Percentiles rank a stretch among this genome's conserved stretches.
Evolutionary conservation across 2,329 filamentous ascomycete species (phyloP).

Genomic region (Curvularia sp.): DNA sequence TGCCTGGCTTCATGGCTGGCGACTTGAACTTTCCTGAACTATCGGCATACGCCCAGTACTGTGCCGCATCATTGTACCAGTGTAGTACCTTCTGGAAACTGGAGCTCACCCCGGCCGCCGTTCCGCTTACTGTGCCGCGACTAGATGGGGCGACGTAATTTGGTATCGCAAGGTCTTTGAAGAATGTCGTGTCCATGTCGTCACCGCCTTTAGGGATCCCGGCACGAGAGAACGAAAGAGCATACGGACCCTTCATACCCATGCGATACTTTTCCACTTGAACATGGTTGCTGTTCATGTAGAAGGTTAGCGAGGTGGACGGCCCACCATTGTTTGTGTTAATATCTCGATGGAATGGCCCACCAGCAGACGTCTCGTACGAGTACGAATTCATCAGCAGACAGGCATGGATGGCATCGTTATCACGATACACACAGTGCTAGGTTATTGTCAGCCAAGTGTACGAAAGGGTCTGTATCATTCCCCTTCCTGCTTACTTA

Average conservation of each 20-base stretch:
- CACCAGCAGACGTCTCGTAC: constrained; percentile 69
- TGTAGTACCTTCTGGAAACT: constrained; percentile 65
- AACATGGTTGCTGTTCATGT: constrained; percentile 70
- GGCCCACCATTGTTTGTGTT: constrained; percentile 68
- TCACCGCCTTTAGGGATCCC: constrained; percentile 58
- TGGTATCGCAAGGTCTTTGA: constrained; percentile 63
- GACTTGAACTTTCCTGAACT: constrained; percentile 65
- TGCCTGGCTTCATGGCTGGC: constrained; percentile 71
- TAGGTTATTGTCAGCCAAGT: constrained; percentile 24
- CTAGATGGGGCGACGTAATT: constrained; percentile 64
- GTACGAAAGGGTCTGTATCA: not conserved
- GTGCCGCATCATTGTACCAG: constrained; percentile 67
- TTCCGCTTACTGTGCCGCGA: constrained; percentile 67
- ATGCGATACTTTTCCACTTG: constrained; percentile 66
- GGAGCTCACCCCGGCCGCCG: constrained; percentile 63
- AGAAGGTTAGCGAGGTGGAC: constrained; percentile 68
- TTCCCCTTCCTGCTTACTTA: constrained; percentile 5
- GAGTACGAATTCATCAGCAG: constrained; percentile 63
- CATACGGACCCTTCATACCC: constrained; percentile 71
- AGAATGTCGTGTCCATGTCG: constrained; percentile 63
- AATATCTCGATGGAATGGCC: constrained; percentile 69
- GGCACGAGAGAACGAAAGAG: constrained; percentile 65
- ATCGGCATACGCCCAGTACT: constrained; percentile 69
- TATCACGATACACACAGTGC: constrained; percentile 65
- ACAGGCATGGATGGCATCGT: constrained; percentile 62